Evolutionary conservation across 768 basidiomycete species (phyloP), one percentile per base, ranked within the genome.

Genomic region (Collybia sordida): DNA sequence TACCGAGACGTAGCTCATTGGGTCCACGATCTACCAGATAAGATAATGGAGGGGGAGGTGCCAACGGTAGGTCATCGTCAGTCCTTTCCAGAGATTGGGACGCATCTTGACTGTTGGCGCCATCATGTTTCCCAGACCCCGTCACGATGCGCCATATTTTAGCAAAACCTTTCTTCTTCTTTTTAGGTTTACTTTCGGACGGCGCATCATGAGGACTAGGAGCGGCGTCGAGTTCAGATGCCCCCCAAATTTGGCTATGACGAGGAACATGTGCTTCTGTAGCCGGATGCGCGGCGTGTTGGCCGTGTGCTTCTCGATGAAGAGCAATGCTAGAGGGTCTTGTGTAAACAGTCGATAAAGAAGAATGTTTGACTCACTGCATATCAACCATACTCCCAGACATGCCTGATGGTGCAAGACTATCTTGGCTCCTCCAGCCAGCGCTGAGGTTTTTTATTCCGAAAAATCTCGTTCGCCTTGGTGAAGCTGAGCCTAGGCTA

Each of bases 321-420:
- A 93, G 74, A 44, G 89, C 90, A 59, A 93, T 77, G 60, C 90
- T 93, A 56, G 8, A 42, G 39, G 22, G 21, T 38, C 45, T 19
- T 38, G 24, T n/a, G 21, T 40, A 34, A 45, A 12, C 48, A 44
- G 38, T 15, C 54, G 44, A 45, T 47, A 21, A 42, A 43, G 31
- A 12, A 31, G 31, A 11, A 11, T 7, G 14, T 11, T 12, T 7
- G 1, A 84, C 89, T 55, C 70, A 93, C 90, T 93, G 91, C 91
- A 93, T 93, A 64, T 93, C 88, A 56, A 93, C 70, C 89, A 93
- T 91, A 59, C 91, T 93, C 46, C 91, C 91, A 3, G 87, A 86
- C 63, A 87, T 78, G 6, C 86, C 88, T 23, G 90, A 89, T n/a
- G 80, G 78, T 1, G 89, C 86, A 34, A 93, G 70, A 64, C 90